Evolutionary conservation across 495 filamentous ascomycete species (phyloP), one percentile per base, ranked within the genome.

Genomic region (Podospora pseudoanserina): DNA sequence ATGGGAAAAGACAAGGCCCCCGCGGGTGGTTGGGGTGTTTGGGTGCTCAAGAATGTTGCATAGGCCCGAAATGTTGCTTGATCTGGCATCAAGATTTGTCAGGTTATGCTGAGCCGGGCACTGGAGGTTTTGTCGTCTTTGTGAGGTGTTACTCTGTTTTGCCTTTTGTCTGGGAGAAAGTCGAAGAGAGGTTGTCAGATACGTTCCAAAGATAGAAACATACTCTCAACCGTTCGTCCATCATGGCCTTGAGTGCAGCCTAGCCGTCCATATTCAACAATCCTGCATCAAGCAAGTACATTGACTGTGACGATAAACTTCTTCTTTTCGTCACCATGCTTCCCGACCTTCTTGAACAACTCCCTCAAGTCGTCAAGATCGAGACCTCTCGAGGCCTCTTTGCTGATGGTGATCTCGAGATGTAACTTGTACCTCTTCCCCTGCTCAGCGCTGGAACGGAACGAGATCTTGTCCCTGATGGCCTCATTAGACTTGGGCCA

Each of bases 261-360:
- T 7, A 32, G 7, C 30, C 30, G 30, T 32, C 4, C 19, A 60
- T 60, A 9, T 27, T 27, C 6, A 5, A 32, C 30, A 5, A 32
- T 32, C 54, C 13, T 27, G 27, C 23, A 15, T 74, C 58, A 69
- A 6, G 62, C 54, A 34, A 68, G 65, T 26, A 23, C 11, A 0
- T 63, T 66, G 54, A 72, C 62, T 23, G 54, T 72, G 60, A 77
- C 71, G 20, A 64, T 61, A 53, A 76, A 70, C 61, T 76, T 77
- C 60, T 74, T 70, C 63, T 68, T 65, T 4, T 65, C 65, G 18
- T 77, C 67, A 44, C 66, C 68, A 16, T 64, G 59, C 65, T 77
- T 82, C 4, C 70, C 74, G 20, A 79, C 60, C 4, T 54, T 44
- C 53, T 77, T 78, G 69, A 81, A 78, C 28, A 69, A 65, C 56